These are phyloP conservation scores for Herpetomonas samuelpessoai DNA, from an alignment of 208 protist species.

Conservation along the genomic window DNA sequence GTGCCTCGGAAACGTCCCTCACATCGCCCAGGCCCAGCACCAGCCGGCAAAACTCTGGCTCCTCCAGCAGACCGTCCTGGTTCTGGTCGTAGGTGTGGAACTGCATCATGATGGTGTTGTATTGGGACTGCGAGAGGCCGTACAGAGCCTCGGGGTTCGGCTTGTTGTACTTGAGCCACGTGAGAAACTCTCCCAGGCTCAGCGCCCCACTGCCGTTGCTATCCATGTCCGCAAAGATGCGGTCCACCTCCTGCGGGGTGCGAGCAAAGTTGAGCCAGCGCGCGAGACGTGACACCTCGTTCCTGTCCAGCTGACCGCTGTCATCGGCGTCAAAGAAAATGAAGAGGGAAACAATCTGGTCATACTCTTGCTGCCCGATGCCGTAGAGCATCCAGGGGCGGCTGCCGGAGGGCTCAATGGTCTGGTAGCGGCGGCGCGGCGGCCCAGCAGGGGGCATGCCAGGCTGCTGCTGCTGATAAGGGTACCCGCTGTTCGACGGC, in stretches of 20 bases:
- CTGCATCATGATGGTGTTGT: conserved; percentile 89
- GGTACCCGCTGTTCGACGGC: no score
- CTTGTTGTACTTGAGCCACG: conserved; percentile 69
- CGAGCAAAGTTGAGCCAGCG: conserved; percentile 82
- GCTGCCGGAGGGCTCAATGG: conserved; percentile 40
- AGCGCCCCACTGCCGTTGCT: conserved; percentile 48
- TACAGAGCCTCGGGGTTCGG: conserved; percentile 73
- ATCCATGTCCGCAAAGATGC: conserved; percentile 84
- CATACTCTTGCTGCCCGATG: conserved; percentile 74
- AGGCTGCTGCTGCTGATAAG: conserved; percentile 5
- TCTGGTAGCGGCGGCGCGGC: conserved; percentile 12
- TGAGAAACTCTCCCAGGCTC: conserved; percentile 69
- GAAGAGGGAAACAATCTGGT: conserved; percentile 81
- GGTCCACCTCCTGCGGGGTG: conserved; percentile 54
- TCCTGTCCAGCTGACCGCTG: conserved; percentile 46
- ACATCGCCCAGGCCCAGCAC: conserved; percentile 52
- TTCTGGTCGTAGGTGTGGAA: conserved; percentile 75
- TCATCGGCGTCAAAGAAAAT: conserved; percentile 81
- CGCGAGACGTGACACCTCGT: conserved; percentile 59
- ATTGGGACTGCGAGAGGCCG: conserved; percentile 71
- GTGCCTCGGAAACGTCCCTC: conserved; percentile 18
- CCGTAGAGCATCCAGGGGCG: conserved; percentile 60
- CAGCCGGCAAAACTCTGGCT: conserved; percentile 60
- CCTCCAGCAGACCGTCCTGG: conserved; percentile 55
- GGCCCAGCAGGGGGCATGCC: not conserved